Base-by-base conservation (phyloP, 2,329 filamentous ascomycete genomes). In the Diatrype stigma region DNA sequence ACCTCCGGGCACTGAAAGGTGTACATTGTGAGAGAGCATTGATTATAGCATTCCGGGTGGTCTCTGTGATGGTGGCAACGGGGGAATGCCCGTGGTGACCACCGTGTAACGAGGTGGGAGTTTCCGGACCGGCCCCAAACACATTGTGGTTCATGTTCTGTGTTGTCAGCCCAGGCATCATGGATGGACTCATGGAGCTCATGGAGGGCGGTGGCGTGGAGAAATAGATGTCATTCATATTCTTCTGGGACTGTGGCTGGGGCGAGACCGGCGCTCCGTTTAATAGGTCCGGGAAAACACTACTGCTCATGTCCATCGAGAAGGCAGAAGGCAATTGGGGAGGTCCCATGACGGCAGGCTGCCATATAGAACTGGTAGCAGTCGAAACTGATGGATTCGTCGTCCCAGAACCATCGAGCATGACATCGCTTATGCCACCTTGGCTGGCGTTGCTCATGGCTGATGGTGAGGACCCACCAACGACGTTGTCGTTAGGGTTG, bases 381-480 rank as follows among this genome's bases (percentile, higher is more conserved):
- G 75, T 71, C 19, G 76, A 71, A 51, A 77, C 72, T 35, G 79
- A 75, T 38, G 80, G 77, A 58, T 86, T 84, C 67, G 85, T 87
- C 4, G 40, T 44, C n/a, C 40, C 40, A 35, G 82, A 83, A 53
- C 89, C 90, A 69, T 96, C 91, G 51, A 94, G 77, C 86, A 96
- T 91, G 53, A 91, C 84, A 67, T 97, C 94, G 70, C 90, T 95
- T 68, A 92, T 89, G 47, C 87, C 89, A 67, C 89, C 93, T 65
- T 95, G 92, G 70, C 92, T 97, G 52, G 89, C 90, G 42, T 90
- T 96, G 73, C 93, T 97, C 68, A 97, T 93, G 45, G 91, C 91
- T 8, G 94, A 97, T 16, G 94, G 94, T 14, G 94, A 97, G 11
- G 94, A 97, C 52, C 89, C 91, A 62, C 96, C 93, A 49, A 96